Percentiles rank a stretch among this genome's conserved stretches.
phyloP scores from a whole-genome alignment of 371 early-diverging fungal species.

The Rhizopus arrhizus region DNA sequence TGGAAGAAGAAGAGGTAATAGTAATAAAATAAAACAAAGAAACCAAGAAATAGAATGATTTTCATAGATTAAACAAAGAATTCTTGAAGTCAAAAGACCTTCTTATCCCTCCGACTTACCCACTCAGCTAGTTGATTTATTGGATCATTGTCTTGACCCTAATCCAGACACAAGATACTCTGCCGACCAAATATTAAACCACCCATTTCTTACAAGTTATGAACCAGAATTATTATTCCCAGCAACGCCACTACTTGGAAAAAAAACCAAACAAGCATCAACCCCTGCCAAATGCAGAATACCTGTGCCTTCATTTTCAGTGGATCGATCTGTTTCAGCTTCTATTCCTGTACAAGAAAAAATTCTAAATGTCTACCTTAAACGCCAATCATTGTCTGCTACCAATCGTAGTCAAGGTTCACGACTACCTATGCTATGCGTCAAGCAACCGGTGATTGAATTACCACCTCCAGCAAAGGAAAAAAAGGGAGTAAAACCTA shows the following conservation, averaged over 20 bases:
- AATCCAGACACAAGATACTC: slow-evolving; percentile 42
- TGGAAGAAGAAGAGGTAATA: slow-evolving; percentile 51
- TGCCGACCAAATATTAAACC: slow-evolving; percentile 41
- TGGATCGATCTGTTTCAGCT: slow-evolving; percentile 28
- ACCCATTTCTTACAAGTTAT: slow-evolving; percentile 45
- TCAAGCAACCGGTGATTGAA: slow-evolving; percentile 24
- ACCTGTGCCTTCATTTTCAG: slow-evolving; percentile 41
- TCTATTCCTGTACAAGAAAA: slow-evolving; percentile 39
- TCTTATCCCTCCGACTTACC: slow-evolving; percentile 44
- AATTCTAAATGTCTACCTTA: slow-evolving; percentile 37
- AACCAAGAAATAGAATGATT: not conserved
- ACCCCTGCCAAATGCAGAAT: slow-evolving; percentile 35
- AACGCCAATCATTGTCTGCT: slow-evolving; percentile 41
- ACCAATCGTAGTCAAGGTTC: slow-evolving; percentile 46
- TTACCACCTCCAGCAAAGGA: not conserved
- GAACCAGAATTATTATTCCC: slow-evolving; percentile 46
- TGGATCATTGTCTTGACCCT: slow-evolving; percentile 45
- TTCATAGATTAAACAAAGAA: slow-evolving; percentile 51
- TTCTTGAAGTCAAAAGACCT: slow-evolving; percentile 42
- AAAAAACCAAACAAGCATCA: slow-evolving; percentile 24
- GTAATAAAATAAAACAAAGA: not conserved
- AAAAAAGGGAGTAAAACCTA: not conserved
- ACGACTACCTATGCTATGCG: slow-evolving; percentile 44
- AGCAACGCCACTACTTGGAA: slow-evolving; percentile 22
- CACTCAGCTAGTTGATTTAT: slow-evolving; percentile 36